Conservation (phyloP, 2,329 filamentous ascomycete genomes). For the Botrytis medusae region DNA sequence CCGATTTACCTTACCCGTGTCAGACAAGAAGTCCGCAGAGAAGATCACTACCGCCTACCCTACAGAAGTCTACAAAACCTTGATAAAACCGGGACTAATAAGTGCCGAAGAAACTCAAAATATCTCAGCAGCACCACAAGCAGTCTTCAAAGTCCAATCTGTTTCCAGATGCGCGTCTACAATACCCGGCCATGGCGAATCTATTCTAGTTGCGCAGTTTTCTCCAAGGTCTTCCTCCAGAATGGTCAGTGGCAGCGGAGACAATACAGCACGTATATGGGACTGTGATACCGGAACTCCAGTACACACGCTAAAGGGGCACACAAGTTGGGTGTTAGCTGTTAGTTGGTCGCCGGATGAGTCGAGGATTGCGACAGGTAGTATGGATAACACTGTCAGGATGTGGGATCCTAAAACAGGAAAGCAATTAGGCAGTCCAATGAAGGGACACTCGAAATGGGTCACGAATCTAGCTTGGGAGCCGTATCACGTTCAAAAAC, state of each 20-base stretch:
- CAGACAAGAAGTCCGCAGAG: slow-evolving; percentile 41
- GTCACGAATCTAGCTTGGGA: slow-evolving; percentile 89
- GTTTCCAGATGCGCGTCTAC: slow-evolving; percentile 86
- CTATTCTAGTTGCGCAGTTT: slow-evolving; percentile 84
- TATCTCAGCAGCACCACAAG: slow-evolving; percentile 72
- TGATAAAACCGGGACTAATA: slow-evolving; percentile 43
- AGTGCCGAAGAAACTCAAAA: slow-evolving; percentile 43
- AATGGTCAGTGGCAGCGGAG: slow-evolving; percentile 85
- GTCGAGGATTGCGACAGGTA: slow-evolving; percentile 77
- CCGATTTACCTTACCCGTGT: slow-evolving; percentile 57
- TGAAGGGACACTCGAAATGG: slow-evolving; percentile 88
- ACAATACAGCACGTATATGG: slow-evolving; percentile 90
- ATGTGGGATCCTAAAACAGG: slow-evolving; percentile 87
- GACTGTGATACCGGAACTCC: slow-evolving; percentile 93
- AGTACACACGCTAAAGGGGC: slow-evolving; percentile 79
- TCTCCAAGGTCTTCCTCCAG: slow-evolving; percentile 74
- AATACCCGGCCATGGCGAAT: slow-evolving; percentile 87
- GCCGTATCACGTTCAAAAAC: slow-evolving; percentile 79
- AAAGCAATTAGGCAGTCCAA: slow-evolving; percentile 62
- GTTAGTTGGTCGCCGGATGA: slow-evolving; percentile 88
- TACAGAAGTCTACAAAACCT: slow-evolving; percentile 47
- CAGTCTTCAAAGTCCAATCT: slow-evolving; percentile 88
- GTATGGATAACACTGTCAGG: slow-evolving; percentile 89
- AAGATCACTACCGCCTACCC: slow-evolving; percentile 45
- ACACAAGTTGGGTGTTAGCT: slow-evolving; percentile 85